phyloP scores from a whole-genome alignment of 1,284 basidiomycete genomes.

The Marasmius sp. region DNA sequence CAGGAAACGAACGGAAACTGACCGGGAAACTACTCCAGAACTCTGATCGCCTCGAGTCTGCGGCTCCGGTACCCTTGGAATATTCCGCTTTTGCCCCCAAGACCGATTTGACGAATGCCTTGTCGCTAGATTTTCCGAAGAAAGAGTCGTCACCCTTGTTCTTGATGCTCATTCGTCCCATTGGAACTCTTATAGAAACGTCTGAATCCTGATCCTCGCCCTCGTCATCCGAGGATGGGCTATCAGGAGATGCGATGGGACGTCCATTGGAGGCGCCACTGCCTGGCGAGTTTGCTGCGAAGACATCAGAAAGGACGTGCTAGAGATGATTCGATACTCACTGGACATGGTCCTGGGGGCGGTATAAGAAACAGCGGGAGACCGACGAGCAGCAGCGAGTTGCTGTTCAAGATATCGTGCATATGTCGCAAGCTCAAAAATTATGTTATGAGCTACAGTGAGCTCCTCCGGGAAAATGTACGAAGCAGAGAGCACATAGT shows the following conservation, averaged over 20 bases:
- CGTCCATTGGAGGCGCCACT: neutral
- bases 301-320: neutral
- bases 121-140: constrained; percentile 54
- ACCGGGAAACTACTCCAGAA: constrained; percentile 23
- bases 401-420: constrained; percentile 8
- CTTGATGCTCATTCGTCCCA: constrained; percentile 15
- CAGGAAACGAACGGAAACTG: neutral
- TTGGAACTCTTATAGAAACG: constrained; percentile 12
- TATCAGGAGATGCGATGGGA: neutral
- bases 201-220: constrained; percentile 7
- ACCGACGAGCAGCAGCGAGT: neutral
- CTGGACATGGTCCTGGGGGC: neutral
- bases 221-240: constrained; percentile 5
- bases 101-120: constrained; percentile 47
- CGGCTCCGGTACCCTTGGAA: constrained; percentile 20
- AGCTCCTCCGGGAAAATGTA: constrained; percentile 14
- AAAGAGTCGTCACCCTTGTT: constrained; percentile 34
- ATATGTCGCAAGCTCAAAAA: constrained; percentile 9
- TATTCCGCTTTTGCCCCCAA: constrained; percentile 49
- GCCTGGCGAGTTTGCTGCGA: neutral
- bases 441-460: neutral
- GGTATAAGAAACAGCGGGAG: neutral
- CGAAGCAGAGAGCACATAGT: neutral
- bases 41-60: constrained; percentile 13
- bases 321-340: neutral